Percentiles rank a stretch among this genome's conserved stretches.
phyloP scores from a whole-genome alignment of 345 rosid genomes.

The Pugionium cornutum region DNA sequence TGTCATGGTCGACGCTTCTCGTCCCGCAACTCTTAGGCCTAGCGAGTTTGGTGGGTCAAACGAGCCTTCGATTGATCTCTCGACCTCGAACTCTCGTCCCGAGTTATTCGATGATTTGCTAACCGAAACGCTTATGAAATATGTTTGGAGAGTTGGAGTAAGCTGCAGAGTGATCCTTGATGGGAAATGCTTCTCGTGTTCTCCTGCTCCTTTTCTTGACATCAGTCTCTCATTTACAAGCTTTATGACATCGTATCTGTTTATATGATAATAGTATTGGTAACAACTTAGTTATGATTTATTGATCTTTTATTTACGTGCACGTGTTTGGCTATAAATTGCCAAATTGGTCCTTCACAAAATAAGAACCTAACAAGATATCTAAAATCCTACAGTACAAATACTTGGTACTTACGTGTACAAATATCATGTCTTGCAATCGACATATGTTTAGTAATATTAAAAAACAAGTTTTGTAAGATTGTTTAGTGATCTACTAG shows the following conservation, averaged over 20 bases:
- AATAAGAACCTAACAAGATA: no score
- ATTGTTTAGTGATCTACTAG: no score
- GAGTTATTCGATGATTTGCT: slow-evolving; percentile 79
- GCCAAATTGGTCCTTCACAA: no score
- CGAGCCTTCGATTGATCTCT: slow-evolving; percentile 55
- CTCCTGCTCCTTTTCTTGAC: slow-evolving; percentile 66
- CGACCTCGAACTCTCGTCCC: slow-evolving; percentile 50
- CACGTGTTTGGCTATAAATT: no score
- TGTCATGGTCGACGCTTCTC: slow-evolving; percentile 63
- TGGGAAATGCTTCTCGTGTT: slow-evolving; percentile 81
- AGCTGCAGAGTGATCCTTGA: slow-evolving; percentile 66
- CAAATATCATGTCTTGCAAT: no score
- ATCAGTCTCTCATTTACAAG: slow-evolving; percentile 59
- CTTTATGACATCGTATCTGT: slow-evolving; percentile 60
- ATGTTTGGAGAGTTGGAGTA: slow-evolving; percentile 69
- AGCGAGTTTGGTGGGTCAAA: slow-evolving; percentile 70
- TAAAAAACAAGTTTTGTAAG: no score
- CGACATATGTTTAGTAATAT: no score
- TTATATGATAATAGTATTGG: neutral
- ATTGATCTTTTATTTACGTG: neutral
- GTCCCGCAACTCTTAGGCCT: slow-evolving; percentile 55
- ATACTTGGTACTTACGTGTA: no score
- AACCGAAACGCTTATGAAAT: slow-evolving; percentile 73
- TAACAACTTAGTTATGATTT: neutral
- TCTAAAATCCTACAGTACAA: no score